Evolutionary conservation across 371 early-diverging fungal species (phyloP).

Genomic region (Smittium mucronatum): DNA sequence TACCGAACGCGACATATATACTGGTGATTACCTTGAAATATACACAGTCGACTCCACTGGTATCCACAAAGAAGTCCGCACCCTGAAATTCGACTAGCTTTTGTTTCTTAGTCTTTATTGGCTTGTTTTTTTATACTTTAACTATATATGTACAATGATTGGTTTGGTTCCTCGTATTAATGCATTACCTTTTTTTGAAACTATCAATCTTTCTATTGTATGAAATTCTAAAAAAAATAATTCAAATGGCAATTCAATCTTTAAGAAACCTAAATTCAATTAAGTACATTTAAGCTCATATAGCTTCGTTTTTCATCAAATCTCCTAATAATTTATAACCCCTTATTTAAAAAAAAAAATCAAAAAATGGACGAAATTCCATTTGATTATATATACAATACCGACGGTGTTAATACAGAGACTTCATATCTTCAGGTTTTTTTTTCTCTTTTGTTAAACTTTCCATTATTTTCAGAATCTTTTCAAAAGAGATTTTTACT

Average conservation of each 20-base stretch:
- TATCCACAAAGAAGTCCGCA: slow-evolving; percentile 53
- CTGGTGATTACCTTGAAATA: slow-evolving; percentile 95
- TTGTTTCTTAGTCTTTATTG: too few relatives aligned
- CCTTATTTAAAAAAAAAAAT: neutral
- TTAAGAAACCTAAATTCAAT: too few relatives aligned
- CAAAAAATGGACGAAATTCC: neutral
- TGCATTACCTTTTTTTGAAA: too few relatives aligned
- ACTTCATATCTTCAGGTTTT: slow-evolving; percentile 32
- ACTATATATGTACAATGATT: too few relatives aligned
- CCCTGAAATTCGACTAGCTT: slow-evolving; percentile 66
- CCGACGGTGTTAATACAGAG: slow-evolving; percentile 36
- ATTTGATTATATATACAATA: slow-evolving; percentile 19
- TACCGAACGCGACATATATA: slow-evolving; percentile 98
- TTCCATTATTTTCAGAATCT: slow-evolving; percentile 30
- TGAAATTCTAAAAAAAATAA: too few relatives aligned
- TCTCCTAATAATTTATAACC: too few relatives aligned
- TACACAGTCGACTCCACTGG: slow-evolving; percentile 75
- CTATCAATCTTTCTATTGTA: too few relatives aligned
- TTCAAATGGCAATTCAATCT: too few relatives aligned
- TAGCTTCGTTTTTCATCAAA: too few relatives aligned
- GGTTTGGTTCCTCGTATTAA: too few relatives aligned
- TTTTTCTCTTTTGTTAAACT: slow-evolving; percentile 22
- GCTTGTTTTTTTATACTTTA: too few relatives aligned
- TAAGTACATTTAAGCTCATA: too few relatives aligned
- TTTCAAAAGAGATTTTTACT: neutral